These are phyloP conservation scores for Dalbergia cochinchinensis DNA, from an alignment of 306 rosid genomes.

Conservation along the genomic window DNA sequence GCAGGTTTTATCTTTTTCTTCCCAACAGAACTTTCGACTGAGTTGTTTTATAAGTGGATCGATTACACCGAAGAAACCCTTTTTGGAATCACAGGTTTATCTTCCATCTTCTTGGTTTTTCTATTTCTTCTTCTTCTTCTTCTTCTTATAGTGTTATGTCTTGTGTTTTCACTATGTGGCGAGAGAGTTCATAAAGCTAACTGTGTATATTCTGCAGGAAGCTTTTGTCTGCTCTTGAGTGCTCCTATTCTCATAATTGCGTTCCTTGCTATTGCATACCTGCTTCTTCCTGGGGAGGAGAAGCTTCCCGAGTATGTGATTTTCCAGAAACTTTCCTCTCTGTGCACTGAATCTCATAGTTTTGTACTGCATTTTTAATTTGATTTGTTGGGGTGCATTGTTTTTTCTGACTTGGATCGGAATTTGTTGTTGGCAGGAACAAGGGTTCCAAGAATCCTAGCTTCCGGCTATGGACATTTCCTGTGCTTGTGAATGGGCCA, in stretches of 20 bases:
- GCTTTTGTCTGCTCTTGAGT: constrained; percentile 59
- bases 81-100: constrained; percentile 74
- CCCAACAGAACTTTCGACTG: constrained; percentile 54
- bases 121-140: not conserved
- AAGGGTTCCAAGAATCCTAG: constrained; percentile 63
- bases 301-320: constrained; percentile 61
- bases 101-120: not conserved
- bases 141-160: too few species aligned
- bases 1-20: constrained; percentile 56
- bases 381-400: not conserved
- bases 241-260: constrained; percentile 77
- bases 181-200: constrained; percentile 32
- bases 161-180: constrained; percentile 3
- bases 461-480: constrained; percentile 84
- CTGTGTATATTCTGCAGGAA: constrained; percentile 59
- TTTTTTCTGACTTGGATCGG: constrained; percentile 10
- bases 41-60: constrained; percentile 38
- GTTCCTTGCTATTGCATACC: constrained; percentile 66
- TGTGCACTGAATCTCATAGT: constrained; percentile 10
- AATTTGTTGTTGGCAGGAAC: constrained; percentile 57
- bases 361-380: not conserved
- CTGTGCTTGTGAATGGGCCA: constrained; percentile 85
- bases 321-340: not conserved
- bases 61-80: constrained; percentile 24
- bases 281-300: constrained; percentile 66